phyloP scores from a whole-genome alignment of 129 eudicot species.

The Scalesia atractyloides region DNA sequence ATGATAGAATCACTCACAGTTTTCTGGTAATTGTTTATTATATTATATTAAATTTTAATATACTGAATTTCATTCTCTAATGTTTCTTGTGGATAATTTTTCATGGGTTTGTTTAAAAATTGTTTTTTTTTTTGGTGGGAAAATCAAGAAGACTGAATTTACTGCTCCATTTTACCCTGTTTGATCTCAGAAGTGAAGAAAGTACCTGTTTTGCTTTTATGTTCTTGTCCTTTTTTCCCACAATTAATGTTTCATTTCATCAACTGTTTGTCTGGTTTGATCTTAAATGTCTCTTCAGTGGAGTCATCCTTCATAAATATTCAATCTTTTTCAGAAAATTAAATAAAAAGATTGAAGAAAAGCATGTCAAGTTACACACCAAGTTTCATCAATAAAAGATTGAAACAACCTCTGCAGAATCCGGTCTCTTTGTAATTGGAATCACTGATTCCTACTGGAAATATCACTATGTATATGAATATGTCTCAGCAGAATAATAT shows the following conservation, averaged over 20 bases:
- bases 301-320: slow-evolving; percentile 25
- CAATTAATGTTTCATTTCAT: slow-evolving; percentile 30
- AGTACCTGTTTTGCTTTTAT: slow-evolving; percentile 26
- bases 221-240: slow-evolving; percentile 33
- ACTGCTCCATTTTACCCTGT: slow-evolving; percentile 30
- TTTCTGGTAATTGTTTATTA: slow-evolving; percentile 2
- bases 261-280: slow-evolving; percentile 33
- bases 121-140: slow-evolving; percentile 3
- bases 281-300: slow-evolving; percentile 28
- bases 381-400: slow-evolving; percentile 48
- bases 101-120: slow-evolving; percentile 1
- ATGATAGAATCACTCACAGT: not conserved
- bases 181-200: slow-evolving; percentile 21
- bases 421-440: slow-evolving; percentile 50
- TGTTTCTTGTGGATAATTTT: not conserved
- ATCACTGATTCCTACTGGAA: slow-evolving; percentile 41
- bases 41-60: no score
- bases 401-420: slow-evolving; percentile 44
- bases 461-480: slow-evolving; percentile 53
- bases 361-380: slow-evolving; percentile 62
- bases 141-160: not conserved
- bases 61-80: no score
- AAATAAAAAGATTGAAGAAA: slow-evolving; percentile 26
- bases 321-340: slow-evolving; percentile 26
- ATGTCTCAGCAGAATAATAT: slow-evolving; percentile 28